Evolutionary conservation across 192 early-diverging fungal genomes (phyloP).

Genomic region (Coemansia sp.): DNA sequence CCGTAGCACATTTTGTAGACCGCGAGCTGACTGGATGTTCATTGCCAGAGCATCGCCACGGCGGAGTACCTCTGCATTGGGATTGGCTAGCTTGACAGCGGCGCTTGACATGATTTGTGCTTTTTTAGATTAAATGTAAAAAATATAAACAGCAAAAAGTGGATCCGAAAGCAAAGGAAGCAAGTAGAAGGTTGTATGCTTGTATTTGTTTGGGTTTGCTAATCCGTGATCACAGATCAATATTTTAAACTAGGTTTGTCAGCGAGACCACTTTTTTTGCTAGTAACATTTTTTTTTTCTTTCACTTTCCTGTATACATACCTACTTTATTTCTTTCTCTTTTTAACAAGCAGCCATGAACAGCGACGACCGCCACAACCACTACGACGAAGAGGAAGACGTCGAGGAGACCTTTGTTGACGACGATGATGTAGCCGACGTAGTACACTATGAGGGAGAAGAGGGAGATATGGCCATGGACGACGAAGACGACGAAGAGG

Average conservation of each 20-base stretch:
- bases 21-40: constrained; percentile 95
- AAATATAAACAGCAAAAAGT: background rate
- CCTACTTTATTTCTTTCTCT: background rate
- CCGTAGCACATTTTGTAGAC: constrained; percentile 93
- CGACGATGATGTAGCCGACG: constrained; percentile 51
- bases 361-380: constrained; percentile 50
- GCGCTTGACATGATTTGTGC: constrained; percentile 56
- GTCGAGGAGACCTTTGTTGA: constrained; percentile 56
- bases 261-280: background rate
- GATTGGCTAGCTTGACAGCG: constrained; percentile 94
- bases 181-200: background rate
- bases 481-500: constrained; percentile 60
- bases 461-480: constrained; percentile 14
- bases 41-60: constrained; percentile 96
- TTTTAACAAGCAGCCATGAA: constrained; percentile 18
- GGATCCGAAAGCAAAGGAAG: background rate
- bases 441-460: constrained; percentile 63
- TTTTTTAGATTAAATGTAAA: constrained; percentile 4
- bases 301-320: constrained; percentile 8
- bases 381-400: constrained; percentile 58
- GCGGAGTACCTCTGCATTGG: constrained; percentile 97
- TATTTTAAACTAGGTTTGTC: background rate
- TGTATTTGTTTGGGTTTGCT: background rate
- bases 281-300: constrained; percentile 10
- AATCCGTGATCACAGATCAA: background rate